Evolutionary conservation across 257 asterid genomes (phyloP), one percentile per base, ranked within the genome.

Genomic region (Ligustrum vulgare): DNA sequence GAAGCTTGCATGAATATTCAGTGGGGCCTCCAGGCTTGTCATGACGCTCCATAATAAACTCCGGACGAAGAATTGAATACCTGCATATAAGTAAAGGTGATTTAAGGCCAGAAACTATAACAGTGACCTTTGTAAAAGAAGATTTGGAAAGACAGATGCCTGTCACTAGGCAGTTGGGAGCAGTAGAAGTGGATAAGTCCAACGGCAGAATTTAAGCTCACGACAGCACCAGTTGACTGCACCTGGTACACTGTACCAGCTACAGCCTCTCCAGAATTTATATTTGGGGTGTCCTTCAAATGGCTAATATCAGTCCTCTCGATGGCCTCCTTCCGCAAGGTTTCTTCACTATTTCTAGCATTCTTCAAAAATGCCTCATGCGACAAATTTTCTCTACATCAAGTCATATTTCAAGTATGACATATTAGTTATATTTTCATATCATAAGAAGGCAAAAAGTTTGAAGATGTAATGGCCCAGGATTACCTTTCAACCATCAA

Each of bases 251-350:
- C 80, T 67, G 91, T 77, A 73, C 77, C 91, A 79, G 87, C 86
- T 72, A 83, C 47, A 74, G 88, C 82, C 85, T 88, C 96, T 16
- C 77, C 91, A 75, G 96, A 80, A 76, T 76, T 80, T 70, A 83
- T 80, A 79, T 74, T 81, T 83, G 88, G 70, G 72, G 86, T 79
- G 81, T 87, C 96, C 87, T 89, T 88, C 80, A 95, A 82, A 80
- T 95, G 99, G 84, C 99, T 93, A 81, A 95, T 89, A 83, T 95
- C 96, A 67, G 99, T 95, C 87, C 99, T 89, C 90, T 95, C 97
- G 77, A 93, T 86, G 72, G 99, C 99, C 87, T 95, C 99, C 88
- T 89, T 95, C 73, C 99, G 91, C 91, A 95, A 76, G 13, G 99
- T 95, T 82, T 89, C 98, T 84, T 95, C 99, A 82, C 99, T 95